Base-by-base conservation (phyloP, 352 stramenopile species). In the Stramenopiles sp. region DNA sequence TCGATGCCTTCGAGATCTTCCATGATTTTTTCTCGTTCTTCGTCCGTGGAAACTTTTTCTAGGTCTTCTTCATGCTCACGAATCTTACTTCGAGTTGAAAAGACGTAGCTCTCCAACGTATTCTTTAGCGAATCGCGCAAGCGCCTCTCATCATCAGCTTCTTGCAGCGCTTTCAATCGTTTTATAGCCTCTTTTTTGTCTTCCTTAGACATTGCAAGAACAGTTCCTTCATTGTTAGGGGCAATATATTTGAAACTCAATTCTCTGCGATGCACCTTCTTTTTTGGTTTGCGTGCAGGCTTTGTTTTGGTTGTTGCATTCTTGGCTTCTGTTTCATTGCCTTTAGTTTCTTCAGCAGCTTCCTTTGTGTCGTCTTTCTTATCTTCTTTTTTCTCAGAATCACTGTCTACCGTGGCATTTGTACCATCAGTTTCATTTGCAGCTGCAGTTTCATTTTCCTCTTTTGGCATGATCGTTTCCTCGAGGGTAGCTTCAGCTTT, bases 401-500 rank as follows among this genome's bases (percentile, higher is more conserved):
- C 0, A 0, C 55, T 84, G 0, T 80, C 32, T 7, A 1, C 30
- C 30, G 0, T 75, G 0, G 31, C 80, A 55, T 82, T 30, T 14
- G 80, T 25, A 22, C 67, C 29, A 8, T 32, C 0, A 33, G 0
- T 8, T 14, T 7, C 31, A 25, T 14, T 81, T 7, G 67, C 44
- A 7, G 82, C 30, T 22, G 81, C 30, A 7, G 80, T 44, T 1
- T 85, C 83, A 14, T 7, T 80, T 1, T 84, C 67, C 31, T 27
- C 7, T 67, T 33, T 44, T 25, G 32, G 32, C 84, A 80, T 7
- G 78, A 75, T 7, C 82, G 55, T 7, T 39, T 92, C 88, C 81
- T 91, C 93, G 30, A 97, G 87, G 27, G 89, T 91, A 30, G 93
- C 94, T 84, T 98, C 93, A 14, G 92, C 94, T 87, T 97, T 97